Evolutionary conservation across 768 basidiomycete species (phyloP).

Genomic region (Pulveroboletus ravenelii): DNA sequence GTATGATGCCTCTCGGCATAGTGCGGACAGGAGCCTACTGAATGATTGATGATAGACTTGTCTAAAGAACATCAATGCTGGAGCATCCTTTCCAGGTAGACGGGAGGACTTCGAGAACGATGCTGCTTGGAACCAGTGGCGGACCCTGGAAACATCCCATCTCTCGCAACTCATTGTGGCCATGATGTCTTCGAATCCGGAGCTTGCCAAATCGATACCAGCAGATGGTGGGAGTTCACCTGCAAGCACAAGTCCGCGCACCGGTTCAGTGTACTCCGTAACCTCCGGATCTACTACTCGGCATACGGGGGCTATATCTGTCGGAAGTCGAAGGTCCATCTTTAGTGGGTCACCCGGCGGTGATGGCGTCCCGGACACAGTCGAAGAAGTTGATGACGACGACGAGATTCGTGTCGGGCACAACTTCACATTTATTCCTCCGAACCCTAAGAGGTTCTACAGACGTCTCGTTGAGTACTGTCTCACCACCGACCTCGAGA

Average conservation of each 20-base stretch:
- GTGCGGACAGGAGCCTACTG: neutral
- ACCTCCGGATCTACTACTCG: constrained; percentile 40
- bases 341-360: constrained; percentile 31
- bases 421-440: constrained; percentile 86
- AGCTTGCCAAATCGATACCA: constrained; percentile 75
- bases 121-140: constrained; percentile 81
- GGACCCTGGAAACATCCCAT: constrained; percentile 71
- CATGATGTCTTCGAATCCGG: constrained; percentile 83
- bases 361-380: constrained; percentile 32
- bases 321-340: constrained; percentile 66
- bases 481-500: constrained; percentile 79
- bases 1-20: constrained; percentile 32
- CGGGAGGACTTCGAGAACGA: constrained; percentile 84
- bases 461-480: constrained; percentile 78
- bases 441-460: constrained; percentile 83
- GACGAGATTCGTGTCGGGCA: constrained; percentile 70
- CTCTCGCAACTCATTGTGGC: constrained; percentile 85
- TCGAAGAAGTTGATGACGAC: constrained; percentile 46
- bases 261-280: constrained; percentile 53
- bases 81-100: constrained; percentile 76
- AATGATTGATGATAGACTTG: constrained; percentile 48
- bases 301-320: constrained; percentile 52
- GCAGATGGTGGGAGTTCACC: constrained; percentile 36
- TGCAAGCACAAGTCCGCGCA: constrained; percentile 38
- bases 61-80: constrained; percentile 86